Evolutionary conservation across 1,284 basidiomycete species (phyloP).

Genomic region (Caloboletus inedulis): DNA sequence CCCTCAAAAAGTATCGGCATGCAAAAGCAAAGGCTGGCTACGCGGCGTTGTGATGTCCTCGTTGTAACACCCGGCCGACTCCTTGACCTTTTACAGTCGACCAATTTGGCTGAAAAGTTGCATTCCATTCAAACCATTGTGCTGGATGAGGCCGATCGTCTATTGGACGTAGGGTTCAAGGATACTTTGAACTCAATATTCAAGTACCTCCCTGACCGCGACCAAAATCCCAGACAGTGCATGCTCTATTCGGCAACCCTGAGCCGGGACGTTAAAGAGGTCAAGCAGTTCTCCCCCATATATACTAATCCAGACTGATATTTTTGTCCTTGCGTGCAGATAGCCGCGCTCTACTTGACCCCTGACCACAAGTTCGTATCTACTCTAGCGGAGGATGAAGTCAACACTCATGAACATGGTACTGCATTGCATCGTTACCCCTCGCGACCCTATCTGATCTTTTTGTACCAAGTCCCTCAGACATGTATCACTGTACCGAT

Average conservation of each 20-base stretch:
- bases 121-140: constrained; percentile 72
- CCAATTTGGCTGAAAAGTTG: constrained; percentile 28
- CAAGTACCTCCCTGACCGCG: constrained; percentile 47
- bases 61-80: constrained; percentile 90
- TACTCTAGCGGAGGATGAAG: constrained; percentile 59
- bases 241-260: constrained; percentile 79
- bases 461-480: constrained; percentile 45
- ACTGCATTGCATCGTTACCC: background rate
- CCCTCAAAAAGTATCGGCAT: constrained; percentile 19
- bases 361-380: constrained; percentile 58
- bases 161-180: constrained; percentile 89
- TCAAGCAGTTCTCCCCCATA: constrained; percentile 1
- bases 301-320: background rate
- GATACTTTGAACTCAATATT: constrained; percentile 77
- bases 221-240: constrained; percentile 54
- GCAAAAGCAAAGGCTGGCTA: constrained; percentile 39
- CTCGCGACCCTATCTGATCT: background rate
- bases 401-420: constrained; percentile 66
- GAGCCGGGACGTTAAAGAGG: constrained; percentile 39
- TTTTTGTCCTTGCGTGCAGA: constrained; percentile 29
- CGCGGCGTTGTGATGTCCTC: constrained; percentile 67
- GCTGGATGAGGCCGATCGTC: constrained; percentile 88
- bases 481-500: constrained; percentile 43
- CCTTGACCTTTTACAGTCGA: constrained; percentile 69
- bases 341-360: constrained; percentile 45